A percentile compares a stretch with the other conserved stretches of the same genome.
phyloP scores from a whole-genome alignment of 306 rosid genomes.

The Trifolium dubium region DNA sequence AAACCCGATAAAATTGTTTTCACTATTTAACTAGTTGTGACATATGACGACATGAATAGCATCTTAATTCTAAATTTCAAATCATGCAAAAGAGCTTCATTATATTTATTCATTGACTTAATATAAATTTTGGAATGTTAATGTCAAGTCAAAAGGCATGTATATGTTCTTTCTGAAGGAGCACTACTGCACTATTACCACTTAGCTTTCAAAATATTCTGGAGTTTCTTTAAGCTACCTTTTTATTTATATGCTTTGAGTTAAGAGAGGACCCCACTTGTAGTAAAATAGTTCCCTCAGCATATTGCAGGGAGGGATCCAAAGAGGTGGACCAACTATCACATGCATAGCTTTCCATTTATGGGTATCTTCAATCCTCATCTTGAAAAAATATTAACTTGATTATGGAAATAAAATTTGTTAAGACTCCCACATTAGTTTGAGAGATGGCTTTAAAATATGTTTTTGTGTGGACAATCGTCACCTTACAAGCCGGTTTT shows the following conservation, averaged over 20 bases:
- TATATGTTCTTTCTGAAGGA: conserved; percentile 43
- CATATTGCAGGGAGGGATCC: conserved; percentile 47
- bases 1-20: conserved; percentile 43
- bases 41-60: background rate
- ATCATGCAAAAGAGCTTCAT: conserved; percentile 30
- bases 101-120: conserved; percentile 46
- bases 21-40: conserved; percentile 26
- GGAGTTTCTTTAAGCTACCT: conserved; percentile 43
- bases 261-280: conserved; percentile 51
- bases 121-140: conserved; percentile 14
- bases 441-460: too few relatives aligned
- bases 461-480: too few relatives aligned
- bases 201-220: conserved; percentile 56
- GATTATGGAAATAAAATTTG: conserved; percentile 21
- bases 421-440: too few relatives aligned
- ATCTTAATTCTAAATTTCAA: conserved; percentile 34
- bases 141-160: conserved; percentile 48
- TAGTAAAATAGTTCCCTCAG: conserved; percentile 58
- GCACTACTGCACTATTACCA: conserved; percentile 28
- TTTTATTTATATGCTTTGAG: conserved; percentile 51
- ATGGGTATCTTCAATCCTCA: conserved; percentile 40
- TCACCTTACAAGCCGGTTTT: too few relatives aligned
- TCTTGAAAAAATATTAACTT: conserved; percentile 29
- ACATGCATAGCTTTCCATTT: conserved; percentile 42
- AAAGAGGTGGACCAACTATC: conserved; percentile 50